phyloP scores from a whole-genome alignment of 2,329 filamentous ascomycete species.

The Phoma sp. region DNA sequence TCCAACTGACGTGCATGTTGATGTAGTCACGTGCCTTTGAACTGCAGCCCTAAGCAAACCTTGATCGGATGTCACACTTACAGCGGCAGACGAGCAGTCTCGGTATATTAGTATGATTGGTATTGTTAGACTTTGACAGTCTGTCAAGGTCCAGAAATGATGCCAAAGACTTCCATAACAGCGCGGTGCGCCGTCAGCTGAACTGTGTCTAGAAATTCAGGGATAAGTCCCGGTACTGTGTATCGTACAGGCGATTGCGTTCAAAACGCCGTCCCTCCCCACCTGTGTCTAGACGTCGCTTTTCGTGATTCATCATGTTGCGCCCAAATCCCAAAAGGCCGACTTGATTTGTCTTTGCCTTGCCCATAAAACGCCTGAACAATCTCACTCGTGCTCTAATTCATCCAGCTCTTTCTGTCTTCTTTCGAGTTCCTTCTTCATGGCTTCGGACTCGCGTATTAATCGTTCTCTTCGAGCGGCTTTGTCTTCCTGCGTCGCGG shows the following conservation, averaged over 20 bases:
- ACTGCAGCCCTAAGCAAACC: too few relatives aligned
- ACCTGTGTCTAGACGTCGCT: conserved; percentile 7
- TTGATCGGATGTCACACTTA: too few relatives aligned
- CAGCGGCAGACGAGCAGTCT: too few relatives aligned
- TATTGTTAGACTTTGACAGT: too few relatives aligned
- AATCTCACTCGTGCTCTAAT: conserved; percentile 36
- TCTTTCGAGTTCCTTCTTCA: conserved; percentile 38
- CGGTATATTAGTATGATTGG: too few relatives aligned
- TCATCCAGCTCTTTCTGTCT: conserved; percentile 42
- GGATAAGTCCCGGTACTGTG: not conserved
- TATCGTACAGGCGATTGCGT: not conserved
- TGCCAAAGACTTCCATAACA: not conserved
- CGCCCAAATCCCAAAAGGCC: conserved; percentile 4
- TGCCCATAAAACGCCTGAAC: conserved; percentile 3
- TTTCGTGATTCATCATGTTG: conserved; percentile 12
- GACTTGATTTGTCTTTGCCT: conserved; percentile 2
- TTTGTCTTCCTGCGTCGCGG: conserved; percentile 37
- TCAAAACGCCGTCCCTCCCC: not conserved
- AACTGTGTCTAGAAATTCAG: not conserved
- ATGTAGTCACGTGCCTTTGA: too few relatives aligned
- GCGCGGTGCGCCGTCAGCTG: not conserved
- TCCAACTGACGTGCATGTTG: too few relatives aligned
- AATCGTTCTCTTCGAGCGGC: conserved; percentile 38
- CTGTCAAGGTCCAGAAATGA: too few relatives aligned
- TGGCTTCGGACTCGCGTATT: conserved; percentile 39